Evolutionary conservation across 73 alveolate species (phyloP).

Genomic region (Halteria grandinella): DNA sequence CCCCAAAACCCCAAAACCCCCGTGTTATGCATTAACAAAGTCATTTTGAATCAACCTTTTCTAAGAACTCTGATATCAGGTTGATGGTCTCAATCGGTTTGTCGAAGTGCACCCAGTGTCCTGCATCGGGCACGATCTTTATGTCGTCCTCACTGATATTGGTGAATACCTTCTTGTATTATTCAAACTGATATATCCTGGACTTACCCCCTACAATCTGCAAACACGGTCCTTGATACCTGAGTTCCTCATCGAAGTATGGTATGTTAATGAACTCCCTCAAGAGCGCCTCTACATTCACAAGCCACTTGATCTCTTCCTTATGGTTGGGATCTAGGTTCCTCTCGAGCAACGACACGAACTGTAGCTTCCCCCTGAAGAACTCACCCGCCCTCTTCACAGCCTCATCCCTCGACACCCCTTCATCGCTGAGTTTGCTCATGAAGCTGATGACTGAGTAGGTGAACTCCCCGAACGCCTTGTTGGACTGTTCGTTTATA

Average conservation of each 20-base stretch:
- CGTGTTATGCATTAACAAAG: no score
- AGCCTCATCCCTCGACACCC: constrained; percentile 17
- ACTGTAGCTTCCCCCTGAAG: not conserved
- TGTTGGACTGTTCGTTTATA: constrained; percentile 21
- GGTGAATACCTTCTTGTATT: constrained; percentile 26
- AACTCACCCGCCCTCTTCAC: constrained; percentile 5
- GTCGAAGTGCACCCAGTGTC: constrained; percentile 75
- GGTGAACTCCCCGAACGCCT: not conserved
- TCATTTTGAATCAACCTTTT: not conserved
- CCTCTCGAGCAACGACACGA: constrained; percentile 3
- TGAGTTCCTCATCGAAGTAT: constrained; percentile 21
- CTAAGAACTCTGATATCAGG: constrained; percentile 26
- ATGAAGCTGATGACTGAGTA: constrained; percentile 11
- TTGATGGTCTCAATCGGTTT: constrained; percentile 41
- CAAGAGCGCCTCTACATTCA: constrained; percentile 32
- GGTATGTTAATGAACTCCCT: constrained; percentile 30
- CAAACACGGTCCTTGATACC: constrained; percentile 30
- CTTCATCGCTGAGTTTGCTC: not conserved
- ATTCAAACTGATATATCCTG: not conserved
- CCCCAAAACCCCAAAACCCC: no score
- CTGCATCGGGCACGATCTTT: constrained; percentile 48
- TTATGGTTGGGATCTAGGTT: constrained; percentile 29
- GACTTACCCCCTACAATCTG: constrained; percentile 46
- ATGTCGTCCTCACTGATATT: constrained; percentile 19
- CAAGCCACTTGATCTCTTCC: constrained; percentile 51